phyloP scores from a whole-genome alignment of 768 basidiomycete species.

The Pleurotus sapidus region DNA sequence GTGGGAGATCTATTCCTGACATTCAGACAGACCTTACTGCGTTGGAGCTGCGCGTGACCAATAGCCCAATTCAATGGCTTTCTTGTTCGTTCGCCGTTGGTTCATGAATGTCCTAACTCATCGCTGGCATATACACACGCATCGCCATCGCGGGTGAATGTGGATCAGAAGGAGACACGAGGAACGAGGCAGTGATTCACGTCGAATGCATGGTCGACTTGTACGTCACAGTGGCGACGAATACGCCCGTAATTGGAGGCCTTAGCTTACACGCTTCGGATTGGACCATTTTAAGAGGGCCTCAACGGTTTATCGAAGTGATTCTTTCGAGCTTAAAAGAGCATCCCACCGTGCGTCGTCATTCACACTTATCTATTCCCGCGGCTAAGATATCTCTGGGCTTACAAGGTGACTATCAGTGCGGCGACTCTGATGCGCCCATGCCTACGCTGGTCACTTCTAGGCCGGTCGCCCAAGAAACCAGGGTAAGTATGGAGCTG shows the following conservation, averaged over 20 bases:
- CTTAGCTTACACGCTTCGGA: slow-evolving; percentile 38
- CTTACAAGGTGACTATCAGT: slow-evolving; percentile 30
- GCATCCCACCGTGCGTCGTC: background rate
- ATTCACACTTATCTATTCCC: background rate
- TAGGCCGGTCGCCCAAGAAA: slow-evolving; percentile 43
- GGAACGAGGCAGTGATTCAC: slow-evolving; percentile 35
- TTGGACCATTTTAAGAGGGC: slow-evolving; percentile 35
- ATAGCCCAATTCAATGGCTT: slow-evolving; percentile 31
- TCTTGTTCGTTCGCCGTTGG: slow-evolving; percentile 38
- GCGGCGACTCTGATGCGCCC: slow-evolving; percentile 30
- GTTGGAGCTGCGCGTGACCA: slow-evolving; percentile 28
- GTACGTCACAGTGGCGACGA: slow-evolving; percentile 37
- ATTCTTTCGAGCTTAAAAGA: background rate
- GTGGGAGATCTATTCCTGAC: slow-evolving; percentile 16
- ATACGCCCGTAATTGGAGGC: slow-evolving; percentile 29
- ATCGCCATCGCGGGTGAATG: slow-evolving; percentile 24
- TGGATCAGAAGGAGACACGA: slow-evolving; percentile 30
- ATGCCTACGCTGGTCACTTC: slow-evolving; percentile 35
- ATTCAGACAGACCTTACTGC: slow-evolving; percentile 27
- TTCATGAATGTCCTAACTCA: slow-evolving; percentile 43
- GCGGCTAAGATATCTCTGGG: slow-evolving; percentile 16
- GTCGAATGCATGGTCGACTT: slow-evolving; percentile 41
- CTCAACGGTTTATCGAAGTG: background rate
- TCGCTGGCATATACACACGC: slow-evolving; percentile 21
- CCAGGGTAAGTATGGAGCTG: slow-evolving; percentile 34